These are phyloP conservation scores for Aspergillus aculeatus DNA, from an alignment of 2,329 filamentous ascomycete species.

Conservation along the genomic window DNA sequence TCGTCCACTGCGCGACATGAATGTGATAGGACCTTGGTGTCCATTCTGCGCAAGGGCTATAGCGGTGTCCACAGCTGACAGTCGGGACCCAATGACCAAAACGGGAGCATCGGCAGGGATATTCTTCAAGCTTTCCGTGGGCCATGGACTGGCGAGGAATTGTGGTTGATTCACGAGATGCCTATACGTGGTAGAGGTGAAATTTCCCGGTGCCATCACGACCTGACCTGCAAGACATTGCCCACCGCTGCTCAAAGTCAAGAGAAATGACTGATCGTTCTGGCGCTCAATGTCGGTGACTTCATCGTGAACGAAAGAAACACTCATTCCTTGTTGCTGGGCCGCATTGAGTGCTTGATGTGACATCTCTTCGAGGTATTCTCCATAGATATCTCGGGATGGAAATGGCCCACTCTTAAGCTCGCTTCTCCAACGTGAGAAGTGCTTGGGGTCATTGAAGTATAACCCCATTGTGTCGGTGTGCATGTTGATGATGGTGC, in stretches of 20 bases:
- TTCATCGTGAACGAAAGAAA: slow-evolving; percentile 10
- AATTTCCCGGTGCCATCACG: slow-evolving; percentile 9
- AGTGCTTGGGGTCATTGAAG: slow-evolving; percentile 10
- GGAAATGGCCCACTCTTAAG: slow-evolving; percentile 5
- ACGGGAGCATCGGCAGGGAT: slow-evolving; percentile 9
- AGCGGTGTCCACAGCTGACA: slow-evolving; percentile 12
- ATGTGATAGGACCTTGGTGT: slow-evolving; percentile 10
- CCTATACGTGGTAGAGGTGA: slow-evolving; percentile 4
- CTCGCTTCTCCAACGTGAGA: slow-evolving; percentile 7
- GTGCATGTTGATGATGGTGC: slow-evolving; percentile 13
- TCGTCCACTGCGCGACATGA: slow-evolving; percentile 14
- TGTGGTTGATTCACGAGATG: slow-evolving; percentile 10
- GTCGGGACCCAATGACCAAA: slow-evolving; percentile 10
- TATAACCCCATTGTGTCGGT: slow-evolving; percentile 12
- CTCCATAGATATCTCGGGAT: slow-evolving; percentile 7
- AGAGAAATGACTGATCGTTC: slow-evolving; percentile 1
- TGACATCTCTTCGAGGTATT: slow-evolving; percentile 13
- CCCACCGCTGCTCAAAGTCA: background rate
- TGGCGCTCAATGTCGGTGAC: slow-evolving; percentile 8
- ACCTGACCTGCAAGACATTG: background rate
- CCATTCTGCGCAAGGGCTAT: slow-evolving; percentile 7
- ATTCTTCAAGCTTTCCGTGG: slow-evolving; percentile 4
- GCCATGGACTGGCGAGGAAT: slow-evolving; percentile 13
- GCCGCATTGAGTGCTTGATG: background rate
- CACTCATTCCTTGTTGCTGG: background rate